Conservation (phyloP, 495 filamentous ascomycete species). For the Aspergillus biplanus region DNA sequence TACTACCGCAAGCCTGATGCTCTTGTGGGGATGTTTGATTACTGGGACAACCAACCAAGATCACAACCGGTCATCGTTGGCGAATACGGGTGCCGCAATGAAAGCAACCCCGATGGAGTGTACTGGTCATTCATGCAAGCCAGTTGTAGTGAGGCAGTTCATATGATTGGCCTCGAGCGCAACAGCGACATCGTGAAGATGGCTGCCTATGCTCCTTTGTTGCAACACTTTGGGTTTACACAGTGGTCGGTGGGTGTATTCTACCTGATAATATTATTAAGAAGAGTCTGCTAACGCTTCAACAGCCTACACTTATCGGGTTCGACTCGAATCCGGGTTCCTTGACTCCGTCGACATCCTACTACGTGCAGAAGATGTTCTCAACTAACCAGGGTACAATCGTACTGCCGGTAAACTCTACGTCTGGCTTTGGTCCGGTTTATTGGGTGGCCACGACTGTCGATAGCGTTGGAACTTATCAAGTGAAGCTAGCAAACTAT, state of each 20-base stretch:
- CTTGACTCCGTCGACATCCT: slow-evolving; percentile 40
- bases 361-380: slow-evolving; percentile 51
- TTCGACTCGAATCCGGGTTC: slow-evolving; percentile 53
- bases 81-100: slow-evolving; percentile 62
- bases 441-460: slow-evolving; percentile 61
- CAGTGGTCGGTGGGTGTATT: slow-evolving; percentile 40
- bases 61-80: slow-evolving; percentile 49
- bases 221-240: slow-evolving; percentile 49
- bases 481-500: slow-evolving; percentile 42
- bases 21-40: slow-evolving; percentile 57
- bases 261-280: not conserved
- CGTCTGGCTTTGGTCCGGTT: slow-evolving; percentile 51
- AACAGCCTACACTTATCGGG: slow-evolving; percentile 39
- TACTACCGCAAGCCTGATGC: slow-evolving; percentile 54
- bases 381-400: slow-evolving; percentile 57
- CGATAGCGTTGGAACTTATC: slow-evolving; percentile 28
- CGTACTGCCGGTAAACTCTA: slow-evolving; percentile 52
- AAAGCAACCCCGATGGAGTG: slow-evolving; percentile 36
- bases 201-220: slow-evolving; percentile 53
- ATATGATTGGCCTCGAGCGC: slow-evolving; percentile 67
- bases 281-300: not conserved
- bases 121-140: slow-evolving; percentile 56
- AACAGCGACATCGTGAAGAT: slow-evolving; percentile 62
- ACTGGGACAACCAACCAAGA: slow-evolving; percentile 54
- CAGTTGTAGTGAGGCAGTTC: slow-evolving; percentile 67